Base-by-base conservation (phyloP, 2,329 filamentous ascomycete species). In the Colletotrichum destructivum region DNA sequence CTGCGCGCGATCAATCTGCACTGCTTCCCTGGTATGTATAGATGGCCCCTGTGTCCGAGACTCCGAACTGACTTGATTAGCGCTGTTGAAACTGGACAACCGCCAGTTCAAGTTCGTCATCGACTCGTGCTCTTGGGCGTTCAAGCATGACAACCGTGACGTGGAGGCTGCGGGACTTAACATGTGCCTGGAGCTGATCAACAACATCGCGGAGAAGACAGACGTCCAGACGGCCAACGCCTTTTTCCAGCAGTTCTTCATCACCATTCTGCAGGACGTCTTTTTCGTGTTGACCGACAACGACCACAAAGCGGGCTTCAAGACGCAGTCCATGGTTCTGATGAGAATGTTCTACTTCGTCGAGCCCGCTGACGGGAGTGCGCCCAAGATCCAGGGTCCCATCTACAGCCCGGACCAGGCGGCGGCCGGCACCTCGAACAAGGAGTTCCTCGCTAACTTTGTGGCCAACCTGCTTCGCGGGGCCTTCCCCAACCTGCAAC, bases 51-150 rank as follows among this genome's bases (percentile, higher is more conserved):
- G 31, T 23, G 59, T 35, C 12, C 31, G 46, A 40, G 9, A 31
- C 44, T 6, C 51, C 18, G 70, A 77, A 75, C 21, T 66, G 49
- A 68, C 23, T 21, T 40, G 4, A n/a, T n/a, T 16, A 87, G 91
- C 96, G 1, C 89, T 99, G 26, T 88, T 99, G 75, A 97, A 97
- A 83, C 91, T 99, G 44, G 96, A 99, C 80, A 96, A 94, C 78
- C 91, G 94, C 71, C 96, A 98, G 80, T 99, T 99, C 90, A 99
- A 99, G 85, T 97, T 98, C 79, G 95, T 99, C 78, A 98, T 99
- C 76, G 96, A 99, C 82, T 97, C 96, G 46, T 99, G 97, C 87
- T 95, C 98, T 88, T 99, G 96, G 97, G 96, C 97, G n/a, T 98
- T 96, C 87, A 99, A 99, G 87, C 96, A 99, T 83, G 96, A 99